Evolutionary conservation across 169 alveolate species (phyloP).

Genomic region (Cryptosporidium felis): DNA sequence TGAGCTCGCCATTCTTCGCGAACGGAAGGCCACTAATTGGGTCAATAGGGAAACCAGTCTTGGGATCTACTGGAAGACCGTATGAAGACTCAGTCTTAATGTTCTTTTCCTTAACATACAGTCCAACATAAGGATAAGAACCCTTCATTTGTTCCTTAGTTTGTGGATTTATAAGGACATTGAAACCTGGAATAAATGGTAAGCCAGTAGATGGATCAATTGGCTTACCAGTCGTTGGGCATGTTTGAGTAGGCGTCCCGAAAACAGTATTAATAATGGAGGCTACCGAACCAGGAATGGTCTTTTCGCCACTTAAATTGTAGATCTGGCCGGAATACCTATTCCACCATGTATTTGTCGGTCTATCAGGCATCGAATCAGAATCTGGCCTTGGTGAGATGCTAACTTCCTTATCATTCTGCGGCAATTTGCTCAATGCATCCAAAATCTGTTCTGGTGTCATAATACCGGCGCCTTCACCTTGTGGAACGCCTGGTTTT

Average conservation of each 20-base stretch:
- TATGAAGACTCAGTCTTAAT: constrained; percentile 16
- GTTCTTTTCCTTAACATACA: constrained; percentile 35
- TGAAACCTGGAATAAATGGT: constrained; percentile 68
- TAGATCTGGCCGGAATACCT: constrained; percentile 33
- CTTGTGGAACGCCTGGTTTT: constrained; percentile 54
- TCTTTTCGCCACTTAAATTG: background rate
- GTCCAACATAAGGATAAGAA: constrained; percentile 1
- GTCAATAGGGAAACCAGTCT: constrained; percentile 65
- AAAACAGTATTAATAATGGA: constrained; percentile 32
- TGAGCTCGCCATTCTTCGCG: constrained; percentile 33
- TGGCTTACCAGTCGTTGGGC: constrained; percentile 58
- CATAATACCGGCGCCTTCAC: constrained; percentile 49
- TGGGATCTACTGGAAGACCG: constrained; percentile 64
- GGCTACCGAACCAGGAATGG: constrained; percentile 64
- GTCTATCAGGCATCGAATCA: constrained; percentile 37
- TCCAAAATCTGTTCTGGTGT: constrained; percentile 44
- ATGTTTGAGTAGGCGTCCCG: constrained; percentile 70
- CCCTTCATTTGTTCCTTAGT: constrained; percentile 55
- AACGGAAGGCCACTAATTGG: constrained; percentile 57
- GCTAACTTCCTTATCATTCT: background rate
- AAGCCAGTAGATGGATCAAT: constrained; percentile 71
- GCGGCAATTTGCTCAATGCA: constrained; percentile 25
- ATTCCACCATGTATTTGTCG: constrained; percentile 69
- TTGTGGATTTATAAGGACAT: constrained; percentile 31
- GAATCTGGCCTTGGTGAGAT: constrained; percentile 51